Percentiles rank a stretch among this genome's conserved stretches.
Conservation (phyloP, 2,329 filamentous ascomycete genomes). For the Fusarium pilosicola region DNA sequence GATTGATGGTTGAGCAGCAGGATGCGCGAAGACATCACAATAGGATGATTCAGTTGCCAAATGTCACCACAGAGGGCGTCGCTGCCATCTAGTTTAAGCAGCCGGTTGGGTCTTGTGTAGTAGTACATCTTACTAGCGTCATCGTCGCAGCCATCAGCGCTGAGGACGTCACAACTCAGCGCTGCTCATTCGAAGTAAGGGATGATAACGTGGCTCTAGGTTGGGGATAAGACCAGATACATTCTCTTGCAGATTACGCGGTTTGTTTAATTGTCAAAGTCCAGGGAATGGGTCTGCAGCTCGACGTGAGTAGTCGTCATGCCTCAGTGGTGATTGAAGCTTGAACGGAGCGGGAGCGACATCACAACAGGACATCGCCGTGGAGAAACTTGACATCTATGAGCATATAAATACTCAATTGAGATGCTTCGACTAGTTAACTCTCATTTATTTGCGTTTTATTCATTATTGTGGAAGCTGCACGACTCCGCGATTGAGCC, state of each 20-base stretch:
- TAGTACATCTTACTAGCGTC: not conserved
- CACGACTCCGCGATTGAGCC: not conserved
- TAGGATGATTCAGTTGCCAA: not conserved
- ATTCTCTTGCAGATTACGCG: not conserved
- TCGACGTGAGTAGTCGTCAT: not conserved
- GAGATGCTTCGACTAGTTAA: accelerated
- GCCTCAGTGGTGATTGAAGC: not conserved
- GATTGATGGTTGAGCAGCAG: not conserved
- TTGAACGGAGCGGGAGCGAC: not conserved
- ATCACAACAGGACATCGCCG: not conserved
- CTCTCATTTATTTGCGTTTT: not conserved
- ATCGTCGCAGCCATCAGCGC: not conserved
- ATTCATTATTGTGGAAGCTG: not conserved
- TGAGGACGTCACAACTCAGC: not conserved
- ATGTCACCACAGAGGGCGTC: too few species aligned
- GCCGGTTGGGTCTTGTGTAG: accelerated
- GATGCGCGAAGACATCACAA: not conserved
- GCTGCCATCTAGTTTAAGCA: accelerated
- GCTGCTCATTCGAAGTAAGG: not conserved
- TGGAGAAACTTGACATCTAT: accelerated
- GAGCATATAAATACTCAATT: accelerated
- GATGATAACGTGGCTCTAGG: not conserved
- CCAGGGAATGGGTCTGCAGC: too few species aligned
- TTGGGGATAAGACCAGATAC: not conserved
- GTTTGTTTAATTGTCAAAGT: not conserved